Evolutionary conservation across 2,329 filamentous ascomycete genomes (phyloP).

Genomic region (Aspergillus alliaceus): DNA sequence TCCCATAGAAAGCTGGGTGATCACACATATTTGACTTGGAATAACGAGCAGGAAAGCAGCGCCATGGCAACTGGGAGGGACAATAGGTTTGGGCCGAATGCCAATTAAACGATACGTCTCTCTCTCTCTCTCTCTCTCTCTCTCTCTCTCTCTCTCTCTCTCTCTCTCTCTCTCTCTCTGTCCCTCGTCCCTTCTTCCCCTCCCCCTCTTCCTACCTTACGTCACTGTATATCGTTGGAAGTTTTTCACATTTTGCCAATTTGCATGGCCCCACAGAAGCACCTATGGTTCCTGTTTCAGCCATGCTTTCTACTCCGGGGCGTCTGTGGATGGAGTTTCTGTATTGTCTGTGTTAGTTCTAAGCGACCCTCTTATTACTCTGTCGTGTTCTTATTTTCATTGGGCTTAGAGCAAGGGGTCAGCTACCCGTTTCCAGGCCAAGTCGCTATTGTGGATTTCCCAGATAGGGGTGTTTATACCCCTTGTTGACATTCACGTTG

Average conservation of each 20-base stretch:
- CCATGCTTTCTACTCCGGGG: conserved; percentile 13
- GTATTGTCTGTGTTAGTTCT: conserved; percentile 2
- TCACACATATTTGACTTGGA: conserved; percentile 97
- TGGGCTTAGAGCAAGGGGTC: too few relatives aligned
- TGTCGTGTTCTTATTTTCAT: neutral
- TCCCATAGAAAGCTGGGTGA: conserved; percentile 85
- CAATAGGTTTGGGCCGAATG: conserved; percentile 41
- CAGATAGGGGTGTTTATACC: conserved; percentile 4
- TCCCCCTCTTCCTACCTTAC: neutral
- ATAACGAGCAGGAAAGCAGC: conserved; percentile 65
- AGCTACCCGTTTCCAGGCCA: neutral
- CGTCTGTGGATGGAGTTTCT: conserved; percentile 8
- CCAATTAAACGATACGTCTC: conserved; percentile 12
- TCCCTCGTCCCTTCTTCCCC: neutral
- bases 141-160: neutral
- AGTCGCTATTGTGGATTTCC: neutral
- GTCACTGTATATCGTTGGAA: conserved; percentile 12
- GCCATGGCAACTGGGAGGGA: conserved; percentile 59
- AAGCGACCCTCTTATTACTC: neutral
- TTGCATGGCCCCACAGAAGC: neutral
- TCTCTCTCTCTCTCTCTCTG: neutral
- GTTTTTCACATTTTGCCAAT: neutral
- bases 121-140: neutral
- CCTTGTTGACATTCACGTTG: conserved; percentile 12
- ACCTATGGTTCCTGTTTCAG: neutral